These are phyloP conservation scores for Coemansia sp. DNA, from an alignment of 192 early-diverging fungal genomes.

Conservation along the genomic window DNA sequence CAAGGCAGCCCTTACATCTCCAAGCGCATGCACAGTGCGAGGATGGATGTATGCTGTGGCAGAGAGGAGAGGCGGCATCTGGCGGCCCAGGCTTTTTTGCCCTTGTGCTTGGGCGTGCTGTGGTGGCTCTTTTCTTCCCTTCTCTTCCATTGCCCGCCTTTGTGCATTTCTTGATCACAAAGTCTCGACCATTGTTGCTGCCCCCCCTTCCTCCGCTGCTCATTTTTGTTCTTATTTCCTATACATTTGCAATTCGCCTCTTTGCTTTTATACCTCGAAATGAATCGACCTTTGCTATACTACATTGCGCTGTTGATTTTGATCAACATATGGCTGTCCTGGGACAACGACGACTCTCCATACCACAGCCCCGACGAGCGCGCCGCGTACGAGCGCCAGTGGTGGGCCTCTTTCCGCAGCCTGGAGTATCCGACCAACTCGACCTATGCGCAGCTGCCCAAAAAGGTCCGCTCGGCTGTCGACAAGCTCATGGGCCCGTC, in stretches of 20 bases:
- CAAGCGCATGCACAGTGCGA: too few species aligned
- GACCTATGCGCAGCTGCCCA: slow-evolving; percentile 25
- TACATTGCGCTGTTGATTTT: slow-evolving; percentile 13
- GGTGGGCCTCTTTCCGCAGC: slow-evolving; percentile 30
- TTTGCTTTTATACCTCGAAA: too few species aligned
- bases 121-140: not conserved
- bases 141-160: not conserved
- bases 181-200: not conserved
- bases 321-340: slow-evolving; percentile 18
- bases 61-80: too few species aligned
- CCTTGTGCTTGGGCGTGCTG: too few species aligned
- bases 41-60: too few species aligned
- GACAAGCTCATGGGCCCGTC: slow-evolving; percentile 8
- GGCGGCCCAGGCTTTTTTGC: too few species aligned
- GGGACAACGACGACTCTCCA: slow-evolving; percentile 5
- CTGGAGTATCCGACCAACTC: slow-evolving; percentile 29
- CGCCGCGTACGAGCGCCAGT: slow-evolving; percentile 20
- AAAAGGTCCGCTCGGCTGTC: slow-evolving; percentile 9
- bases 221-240: not conserved
- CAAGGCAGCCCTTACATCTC: too few species aligned
- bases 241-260: not conserved
- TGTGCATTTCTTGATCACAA: not conserved
- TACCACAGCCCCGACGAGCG: slow-evolving; percentile 14
- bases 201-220: not conserved
- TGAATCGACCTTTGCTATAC: not conserved